Evolutionary conservation across 192 early-diverging fungal species (phyloP), one percentile per base, ranked within the genome.

Genomic region (Chytriomyces sp.): DNA sequence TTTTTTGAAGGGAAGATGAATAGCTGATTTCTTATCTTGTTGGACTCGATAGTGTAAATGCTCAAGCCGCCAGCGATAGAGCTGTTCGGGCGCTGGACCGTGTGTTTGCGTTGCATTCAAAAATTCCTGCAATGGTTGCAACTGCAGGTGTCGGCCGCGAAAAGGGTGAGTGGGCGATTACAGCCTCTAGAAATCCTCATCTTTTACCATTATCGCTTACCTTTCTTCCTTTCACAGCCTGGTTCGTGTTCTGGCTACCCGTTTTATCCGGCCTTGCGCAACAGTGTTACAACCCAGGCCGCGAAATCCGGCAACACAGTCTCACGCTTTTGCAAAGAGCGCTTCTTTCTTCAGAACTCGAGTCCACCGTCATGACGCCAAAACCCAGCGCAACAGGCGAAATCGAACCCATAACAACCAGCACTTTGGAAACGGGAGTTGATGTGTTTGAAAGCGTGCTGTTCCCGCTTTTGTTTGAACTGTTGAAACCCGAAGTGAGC

Each of bases 381-480:
- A 69, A 70, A 62, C 60, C 71, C n/a, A 79, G 63, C 59, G 57
- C 65, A 26, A 72, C 49, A n/a, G 60, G 69, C 5, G 50, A 18
- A 24, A 72, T 69, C 61, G 69, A 57, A 10, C 75, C 23, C n/a
- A 26, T 67, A 13, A 76, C 75, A 2, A 69, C 61, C 5, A 48
- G 73, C 10, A 79, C 64, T 7, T 50, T 73, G 16, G 72, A 82
- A 26, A 80, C 75, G 72, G 93, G 89, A 88, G 81, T 88, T 50
- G 81, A 90, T 6, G 87, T 89, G 5, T 95, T 98, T 83, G 92
- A 93, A 76, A 91, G 91, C 44, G 93, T 97, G 16, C 75, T 98
- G 67, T 95, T 98, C 82, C 95, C 95, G 45, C 76, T 97, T 59
- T 86, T 98, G 64, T 93, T 95, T 61, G 89, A 93, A 81, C 79